A percentile compares a stretch with the other conserved stretches of the same genome.
Conservation (phyloP, 2,329 filamentous ascomycete species). For the Bertia moriformis region DNA sequence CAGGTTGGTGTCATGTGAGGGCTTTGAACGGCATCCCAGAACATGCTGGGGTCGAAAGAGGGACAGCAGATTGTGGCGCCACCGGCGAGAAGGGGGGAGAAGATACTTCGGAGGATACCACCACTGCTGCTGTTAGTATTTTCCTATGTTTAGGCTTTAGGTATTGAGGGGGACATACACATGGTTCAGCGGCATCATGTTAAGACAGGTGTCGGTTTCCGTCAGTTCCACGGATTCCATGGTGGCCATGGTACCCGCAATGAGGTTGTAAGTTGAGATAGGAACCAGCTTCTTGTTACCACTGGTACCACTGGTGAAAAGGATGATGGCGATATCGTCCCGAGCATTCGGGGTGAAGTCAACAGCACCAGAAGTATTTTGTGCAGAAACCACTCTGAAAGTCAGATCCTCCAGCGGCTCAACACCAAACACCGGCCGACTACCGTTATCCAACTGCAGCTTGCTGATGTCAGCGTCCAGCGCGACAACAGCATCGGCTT, state of each 20-base stretch:
- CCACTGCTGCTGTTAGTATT: too few species aligned
- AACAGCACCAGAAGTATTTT: conserved; percentile 4
- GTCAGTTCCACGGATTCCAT: conserved; percentile 36
- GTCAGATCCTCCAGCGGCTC: conserved; percentile 19
- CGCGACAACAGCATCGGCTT: conserved; percentile 29
- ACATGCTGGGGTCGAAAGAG: too few species aligned
- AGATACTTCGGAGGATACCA: too few species aligned
- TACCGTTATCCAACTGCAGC: conserved; percentile 18
- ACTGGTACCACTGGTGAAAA: conserved; percentile 42
- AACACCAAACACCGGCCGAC: conserved; percentile 22
- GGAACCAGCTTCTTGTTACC: conserved; percentile 45
- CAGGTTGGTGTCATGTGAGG: too few species aligned
- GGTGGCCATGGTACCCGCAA: conserved; percentile 33
- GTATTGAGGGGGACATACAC: conserved; percentile 21
- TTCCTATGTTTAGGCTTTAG: conserved; percentile 27
- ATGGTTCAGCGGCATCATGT: conserved; percentile 46
- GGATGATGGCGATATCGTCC: conserved; percentile 31
- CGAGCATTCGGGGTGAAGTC: conserved; percentile 19
- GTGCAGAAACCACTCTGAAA: conserved; percentile 13
- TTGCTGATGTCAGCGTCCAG: conserved; percentile 21
- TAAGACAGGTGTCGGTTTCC: conserved; percentile 31
- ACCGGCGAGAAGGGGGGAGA: too few species aligned
- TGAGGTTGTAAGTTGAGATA: conserved; percentile 30
- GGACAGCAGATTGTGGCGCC: too few species aligned
- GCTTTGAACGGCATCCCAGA: too few species aligned